Evolutionary conservation across 805 yeast genomes (phyloP), one percentile per base, ranked within the genome.

Genomic region (Ogataea nakhonphanomensis): DNA sequence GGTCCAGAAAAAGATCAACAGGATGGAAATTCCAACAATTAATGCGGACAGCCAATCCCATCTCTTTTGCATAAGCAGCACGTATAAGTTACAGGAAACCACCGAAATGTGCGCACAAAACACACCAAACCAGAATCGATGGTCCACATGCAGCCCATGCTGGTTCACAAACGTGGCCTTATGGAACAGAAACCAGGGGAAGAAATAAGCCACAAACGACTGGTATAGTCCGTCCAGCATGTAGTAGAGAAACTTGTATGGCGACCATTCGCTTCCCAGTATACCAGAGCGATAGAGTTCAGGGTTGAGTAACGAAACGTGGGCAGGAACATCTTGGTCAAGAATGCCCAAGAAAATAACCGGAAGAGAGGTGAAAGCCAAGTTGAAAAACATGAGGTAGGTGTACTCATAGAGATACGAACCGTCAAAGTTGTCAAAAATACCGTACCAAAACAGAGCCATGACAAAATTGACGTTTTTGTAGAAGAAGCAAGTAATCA

Each of bases 311-410:
- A 84, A 61, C 3, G 86, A 76, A 10, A 81, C 78, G 37, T 70
- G 67, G 51, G 78, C 87, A 15, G 76, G 67, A 21, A 84, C 84
- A 61, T 84, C 93, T 58, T 84, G 91, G 59, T 84, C 95, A 31
- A 83, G 64, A 23, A 81, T 71, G 12, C 84, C 93, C 59, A 84
- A 62, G 48, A 81, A 71, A 35, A 84, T 82, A 33, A 84, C 84
- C 4, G 95, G 91, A 43, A 84, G 62, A 7, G 93, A 84, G 1
- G 93, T 84, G 55, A 84, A 84, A 4, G 88, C 87, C 67, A 85
- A 71, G 59, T 84, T 84, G 70, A 79, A 84, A 57, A 84, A 76
- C 77, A 83, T 81, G 63, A 85, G 71, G 57, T 75, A 82, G 15
- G 95, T 84, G 63, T 76, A 85, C 62, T 84, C 91, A 53, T 78